phyloP scores from a whole-genome alignment of 305 asterid species.

The Rubia occidens region DNA sequence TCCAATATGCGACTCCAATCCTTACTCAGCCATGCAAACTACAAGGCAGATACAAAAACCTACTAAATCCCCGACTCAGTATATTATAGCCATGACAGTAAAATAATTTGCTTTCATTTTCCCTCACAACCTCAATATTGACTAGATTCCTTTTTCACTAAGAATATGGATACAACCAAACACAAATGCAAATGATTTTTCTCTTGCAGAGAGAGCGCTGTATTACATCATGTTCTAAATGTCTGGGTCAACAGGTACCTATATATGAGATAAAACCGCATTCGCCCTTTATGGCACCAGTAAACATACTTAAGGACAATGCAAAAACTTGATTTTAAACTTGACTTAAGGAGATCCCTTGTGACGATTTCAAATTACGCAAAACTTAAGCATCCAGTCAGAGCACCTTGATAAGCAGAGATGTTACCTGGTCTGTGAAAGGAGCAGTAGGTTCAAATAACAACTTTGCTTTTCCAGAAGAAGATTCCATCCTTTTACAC shows the following conservation, averaged over 20 bases:
- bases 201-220: not conserved
- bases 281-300: not conserved
- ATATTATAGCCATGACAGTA: not conserved
- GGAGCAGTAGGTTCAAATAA: conserved; percentile 57
- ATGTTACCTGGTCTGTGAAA: conserved; percentile 52
- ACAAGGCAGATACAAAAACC: conserved; percentile 15
- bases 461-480: conserved; percentile 31
- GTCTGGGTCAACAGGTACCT: not conserved
- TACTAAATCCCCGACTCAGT: not conserved
- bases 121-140: not conserved
- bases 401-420: not conserved
- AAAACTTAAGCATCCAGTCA: not conserved
- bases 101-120: not conserved
- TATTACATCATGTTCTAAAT: not conserved
- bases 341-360: not conserved
- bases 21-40: conserved; percentile 59
- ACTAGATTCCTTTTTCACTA: not conserved
- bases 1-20: conserved; percentile 68
- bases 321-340: not conserved
- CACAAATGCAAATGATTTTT: not conserved
- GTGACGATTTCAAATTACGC: not conserved
- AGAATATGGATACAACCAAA: not conserved
- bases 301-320: not conserved
- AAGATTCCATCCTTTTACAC: conserved; percentile 30
- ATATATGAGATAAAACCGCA: not conserved